phyloP scores from a whole-genome alignment of 2,329 filamentous ascomycete species.

The Ophiobolus disseminans region DNA sequence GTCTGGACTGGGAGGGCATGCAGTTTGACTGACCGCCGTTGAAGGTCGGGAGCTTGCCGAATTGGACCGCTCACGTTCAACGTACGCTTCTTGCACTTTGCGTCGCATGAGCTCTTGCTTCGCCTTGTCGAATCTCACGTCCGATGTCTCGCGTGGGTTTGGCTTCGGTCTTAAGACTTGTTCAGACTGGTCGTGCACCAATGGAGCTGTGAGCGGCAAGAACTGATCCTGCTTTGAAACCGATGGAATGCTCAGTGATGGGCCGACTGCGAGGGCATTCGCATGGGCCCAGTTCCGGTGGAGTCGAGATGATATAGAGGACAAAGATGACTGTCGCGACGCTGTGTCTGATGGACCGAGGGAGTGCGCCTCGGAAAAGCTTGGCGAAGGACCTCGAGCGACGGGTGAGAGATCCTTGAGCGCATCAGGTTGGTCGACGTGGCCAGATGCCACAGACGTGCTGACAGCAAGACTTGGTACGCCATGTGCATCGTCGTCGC shows the following conservation, averaged over 20 bases:
- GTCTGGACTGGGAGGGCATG: slow-evolving; percentile 58
- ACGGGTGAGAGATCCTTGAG: slow-evolving; percentile 50
- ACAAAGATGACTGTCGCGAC: slow-evolving; percentile 50
- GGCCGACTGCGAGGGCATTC: slow-evolving; percentile 34
- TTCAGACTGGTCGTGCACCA: too few species aligned
- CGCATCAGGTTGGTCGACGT: slow-evolving; percentile 60
- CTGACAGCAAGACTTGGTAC: slow-evolving; percentile 70
- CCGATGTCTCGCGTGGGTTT: slow-evolving; percentile 30
- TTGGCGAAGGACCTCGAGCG: slow-evolving; percentile 51
- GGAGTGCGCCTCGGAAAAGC: slow-evolving; percentile 50
- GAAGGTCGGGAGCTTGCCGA: slow-evolving; percentile 35
- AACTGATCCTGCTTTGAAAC: slow-evolving; percentile 9
- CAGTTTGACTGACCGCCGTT: slow-evolving; percentile 40
- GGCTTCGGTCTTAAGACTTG: slow-evolving; percentile 14
- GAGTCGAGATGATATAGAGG: slow-evolving; percentile 46
- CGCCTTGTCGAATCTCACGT: slow-evolving; percentile 46
- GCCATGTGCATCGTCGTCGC: slow-evolving; percentile 68
- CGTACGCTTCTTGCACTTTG: slow-evolving; percentile 40
- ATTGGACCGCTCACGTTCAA: slow-evolving; percentile 32
- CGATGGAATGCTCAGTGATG: slow-evolving; percentile 24
- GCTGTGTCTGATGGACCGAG: slow-evolving; percentile 29
- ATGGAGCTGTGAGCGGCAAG: background rate
- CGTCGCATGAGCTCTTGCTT: slow-evolving; percentile 50
- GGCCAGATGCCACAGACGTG: slow-evolving; percentile 66
- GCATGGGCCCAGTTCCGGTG: slow-evolving; percentile 30